These are phyloP conservation scores for Pythium aphanidermatum DNA, from an alignment of 352 stramenopile genomes.

Conservation along the genomic window DNA sequence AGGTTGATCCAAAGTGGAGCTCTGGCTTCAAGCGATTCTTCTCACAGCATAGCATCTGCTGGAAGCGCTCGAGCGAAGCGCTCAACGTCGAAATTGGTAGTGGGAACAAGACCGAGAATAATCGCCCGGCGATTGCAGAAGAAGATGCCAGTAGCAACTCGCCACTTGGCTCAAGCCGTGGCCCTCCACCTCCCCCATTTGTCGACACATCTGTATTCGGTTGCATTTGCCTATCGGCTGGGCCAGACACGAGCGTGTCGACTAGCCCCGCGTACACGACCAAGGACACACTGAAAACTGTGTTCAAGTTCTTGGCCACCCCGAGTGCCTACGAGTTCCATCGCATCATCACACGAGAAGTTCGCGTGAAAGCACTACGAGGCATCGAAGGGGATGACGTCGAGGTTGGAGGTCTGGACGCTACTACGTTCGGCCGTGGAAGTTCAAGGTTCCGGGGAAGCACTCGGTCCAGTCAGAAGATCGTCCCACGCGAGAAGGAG, in stretches of 20 bases:
- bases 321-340: conserved; percentile 79
- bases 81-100: conserved; percentile 40
- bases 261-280: conserved; percentile 68
- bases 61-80: conserved; percentile 56
- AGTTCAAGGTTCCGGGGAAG: too few species aligned
- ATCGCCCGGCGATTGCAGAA: background rate
- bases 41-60: conserved; percentile 74
- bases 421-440: too few species aligned
- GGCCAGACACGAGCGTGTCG: conserved; percentile 38
- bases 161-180: conserved; percentile 20
- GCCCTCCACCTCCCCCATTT: background rate
- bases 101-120: conserved; percentile 15
- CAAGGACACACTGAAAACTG: conserved; percentile 58
- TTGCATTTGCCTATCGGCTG: conserved; percentile 74
- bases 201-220: conserved; percentile 40
- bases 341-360: conserved; percentile 37
- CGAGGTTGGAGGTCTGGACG: background rate
- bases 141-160: conserved; percentile 12
- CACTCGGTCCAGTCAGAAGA: too few species aligned
- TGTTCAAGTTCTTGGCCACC: conserved; percentile 77
- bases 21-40: conserved; percentile 75
- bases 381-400: too few species aligned
- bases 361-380: conserved; percentile 42
- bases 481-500: conserved; percentile 35
- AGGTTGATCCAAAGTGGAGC: conserved; percentile 67